These are phyloP conservation scores for Moniliophthora roreri DNA, from an alignment of 1,284 basidiomycete genomes.

Conservation along the genomic window DNA sequence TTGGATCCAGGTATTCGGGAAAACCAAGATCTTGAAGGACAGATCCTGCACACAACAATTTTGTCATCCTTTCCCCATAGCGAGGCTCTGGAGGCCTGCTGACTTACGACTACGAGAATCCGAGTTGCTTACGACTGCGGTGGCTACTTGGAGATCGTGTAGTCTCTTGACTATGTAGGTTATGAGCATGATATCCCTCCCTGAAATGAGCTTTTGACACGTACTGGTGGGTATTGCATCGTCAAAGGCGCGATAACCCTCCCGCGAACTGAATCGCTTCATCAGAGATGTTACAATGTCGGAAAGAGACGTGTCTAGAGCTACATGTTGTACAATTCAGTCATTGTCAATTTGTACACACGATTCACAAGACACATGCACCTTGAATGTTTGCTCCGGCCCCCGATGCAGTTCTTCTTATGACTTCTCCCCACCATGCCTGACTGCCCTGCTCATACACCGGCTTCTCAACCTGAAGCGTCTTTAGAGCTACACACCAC, in stretches of 20 bases:
- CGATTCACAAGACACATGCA: constrained; percentile 28
- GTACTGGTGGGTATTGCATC: constrained; percentile 57
- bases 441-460: constrained; percentile 46
- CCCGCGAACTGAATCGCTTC: constrained; percentile 61
- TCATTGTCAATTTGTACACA: constrained; percentile 1
- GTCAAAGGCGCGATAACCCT: constrained; percentile 69
- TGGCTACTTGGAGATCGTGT: constrained; percentile 41
- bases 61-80: not conserved
- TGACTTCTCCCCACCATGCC: constrained; percentile 74
- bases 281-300: constrained; percentile 58
- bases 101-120: constrained; percentile 66
- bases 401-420: constrained; percentile 66
- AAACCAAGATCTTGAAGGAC: constrained; percentile 63
- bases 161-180: constrained; percentile 46
- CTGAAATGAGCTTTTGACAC: not conserved
- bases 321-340: constrained; percentile 31
- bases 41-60: constrained; percentile 39
- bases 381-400: constrained; percentile 63
- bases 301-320: constrained; percentile 47
- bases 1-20: constrained; percentile 43
- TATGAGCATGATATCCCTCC: constrained; percentile 1
- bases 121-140: constrained; percentile 68
- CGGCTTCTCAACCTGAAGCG: constrained; percentile 57
- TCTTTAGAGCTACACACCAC: constrained; percentile 64
- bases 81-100: constrained; percentile 2